These are phyloP conservation scores for Chaetomidium leptoderma DNA, from an alignment of 495 filamentous ascomycete species.

Conservation along the genomic window DNA sequence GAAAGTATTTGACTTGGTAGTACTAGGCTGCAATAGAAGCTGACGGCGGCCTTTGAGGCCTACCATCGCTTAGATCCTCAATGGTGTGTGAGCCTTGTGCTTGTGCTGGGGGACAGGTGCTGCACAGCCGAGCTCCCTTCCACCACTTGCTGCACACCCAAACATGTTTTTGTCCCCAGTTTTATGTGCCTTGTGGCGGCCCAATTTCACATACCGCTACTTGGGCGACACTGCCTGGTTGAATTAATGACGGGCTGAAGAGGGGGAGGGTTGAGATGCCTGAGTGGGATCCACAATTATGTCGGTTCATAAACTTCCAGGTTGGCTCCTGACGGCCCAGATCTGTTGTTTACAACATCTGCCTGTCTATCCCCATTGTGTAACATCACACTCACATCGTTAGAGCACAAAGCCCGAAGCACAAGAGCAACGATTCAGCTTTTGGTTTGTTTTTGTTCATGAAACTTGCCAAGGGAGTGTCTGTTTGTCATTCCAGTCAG, in stretches of 20 bases:
- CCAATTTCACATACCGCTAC: conserved; percentile 1
- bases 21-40: no score
- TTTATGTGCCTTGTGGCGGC: conserved; percentile 3
- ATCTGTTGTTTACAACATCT: background rate
- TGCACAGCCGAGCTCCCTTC: background rate
- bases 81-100: background rate
- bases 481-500: background rate
- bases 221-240: background rate
- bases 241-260: background rate
- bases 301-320: background rate
- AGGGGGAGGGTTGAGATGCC: background rate
- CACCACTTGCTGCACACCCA: background rate
- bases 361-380: background rate
- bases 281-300: conserved; percentile 1
- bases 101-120: background rate
- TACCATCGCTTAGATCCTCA: background rate
- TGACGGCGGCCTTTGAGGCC: background rate
- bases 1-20: background rate
- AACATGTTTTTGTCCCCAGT: background rate
- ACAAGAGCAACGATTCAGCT: background rate
- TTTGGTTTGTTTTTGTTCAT: background rate
- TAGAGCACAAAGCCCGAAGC: background rate
- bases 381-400: background rate
- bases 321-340: background rate
- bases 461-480: background rate